Evolutionary conservation across 768 basidiomycete genomes (phyloP), one percentile per base, ranked within the genome.

Genomic region (Leccinum barrowsii): DNA sequence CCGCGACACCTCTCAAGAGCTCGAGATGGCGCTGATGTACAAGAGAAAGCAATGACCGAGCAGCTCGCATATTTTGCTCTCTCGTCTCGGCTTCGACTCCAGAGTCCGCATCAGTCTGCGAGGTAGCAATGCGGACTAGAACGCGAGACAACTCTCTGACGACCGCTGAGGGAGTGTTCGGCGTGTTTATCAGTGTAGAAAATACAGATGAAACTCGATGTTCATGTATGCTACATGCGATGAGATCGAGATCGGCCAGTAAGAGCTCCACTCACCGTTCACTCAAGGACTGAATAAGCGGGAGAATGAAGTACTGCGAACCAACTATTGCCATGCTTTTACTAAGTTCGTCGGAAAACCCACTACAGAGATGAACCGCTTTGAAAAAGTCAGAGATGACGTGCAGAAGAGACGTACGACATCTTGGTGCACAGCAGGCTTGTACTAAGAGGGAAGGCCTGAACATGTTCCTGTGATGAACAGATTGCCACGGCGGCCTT

Each of bases 21-120:
- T 73, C 65, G 0, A 86, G 81, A 64, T 89, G 77, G 19, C 88
- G 83, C 63, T 92, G 92, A 54, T 88, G 82, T 11, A 92, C 69
- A 24, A 76, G 74, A 8, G 80, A 76, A 37, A 94, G 75, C 0
- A 90, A 65, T 11, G 69, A 63, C 3, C 73, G 69, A 28, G 67
- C 69, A 10, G 40, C 59, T 12, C 55, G 52, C 40, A 46, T 24
- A 0, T 17, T 57, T 19, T 65, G 42, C 8, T 60, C 62, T 47
- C 49, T 59, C 11, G 12, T 56, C 28, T 55, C 62, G 7, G n/a
- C 17, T 35, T 60, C 54, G 7, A 26, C 24, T 13, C 17, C 63
- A 37, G 44, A 47, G 28, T 59, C 34, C 0, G 19, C 50, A 21
- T 59, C 44, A 7, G 21, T n/a, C 15, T 58, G 44, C n/a, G 51